These are phyloP conservation scores for Eutypa lata DNA, from an alignment of 2,329 filamentous ascomycete genomes.

Conservation along the genomic window DNA sequence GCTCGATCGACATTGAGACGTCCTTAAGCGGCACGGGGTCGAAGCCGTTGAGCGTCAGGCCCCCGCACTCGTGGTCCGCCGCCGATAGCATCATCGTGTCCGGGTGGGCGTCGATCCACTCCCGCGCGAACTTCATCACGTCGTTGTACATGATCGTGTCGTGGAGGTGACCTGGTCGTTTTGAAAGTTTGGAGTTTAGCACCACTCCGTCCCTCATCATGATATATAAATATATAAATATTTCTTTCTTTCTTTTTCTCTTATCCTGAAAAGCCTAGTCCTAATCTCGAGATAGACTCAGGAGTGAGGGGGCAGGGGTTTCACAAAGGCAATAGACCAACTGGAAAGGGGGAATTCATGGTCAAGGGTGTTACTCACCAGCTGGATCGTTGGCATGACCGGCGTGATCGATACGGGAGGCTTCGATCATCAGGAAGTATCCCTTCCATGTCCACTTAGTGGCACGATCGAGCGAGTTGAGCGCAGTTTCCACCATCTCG, in stretches of 20 bases:
- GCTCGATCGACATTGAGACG: slow-evolving; percentile 29
- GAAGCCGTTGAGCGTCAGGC: slow-evolving; percentile 35
- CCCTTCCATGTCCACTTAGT: slow-evolving; percentile 30
- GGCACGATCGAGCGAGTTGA: slow-evolving; percentile 33
- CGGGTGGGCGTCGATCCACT: slow-evolving; percentile 37
- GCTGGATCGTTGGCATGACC: slow-evolving; percentile 52
- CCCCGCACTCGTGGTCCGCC: slow-evolving; percentile 39
- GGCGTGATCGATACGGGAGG: slow-evolving; percentile 35
- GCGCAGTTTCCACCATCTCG: slow-evolving; percentile 36
- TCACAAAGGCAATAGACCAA: too few species aligned
- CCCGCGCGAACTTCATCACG: slow-evolving; percentile 32
- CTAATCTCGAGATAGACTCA: too few species aligned
- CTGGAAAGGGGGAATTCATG: too few species aligned
- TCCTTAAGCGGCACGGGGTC: slow-evolving; percentile 29
- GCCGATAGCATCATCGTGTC: slow-evolving; percentile 36
- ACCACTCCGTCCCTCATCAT: too few species aligned
- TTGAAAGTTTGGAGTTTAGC: too few species aligned
- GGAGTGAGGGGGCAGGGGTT: too few species aligned
- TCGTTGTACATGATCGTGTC: slow-evolving; percentile 39
- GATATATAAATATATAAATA: too few species aligned
- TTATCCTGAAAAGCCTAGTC: too few species aligned
- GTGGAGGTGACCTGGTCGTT: slow-evolving; percentile 41
- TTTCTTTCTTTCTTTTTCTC: too few species aligned
- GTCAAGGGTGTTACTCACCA: too few species aligned
- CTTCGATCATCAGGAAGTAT: slow-evolving; percentile 39